A percentile compares a stretch with the other conserved stretches of the same genome.
phyloP scores from a whole-genome alignment of 495 filamentous ascomycete genomes.

The Peziza echinospora region DNA sequence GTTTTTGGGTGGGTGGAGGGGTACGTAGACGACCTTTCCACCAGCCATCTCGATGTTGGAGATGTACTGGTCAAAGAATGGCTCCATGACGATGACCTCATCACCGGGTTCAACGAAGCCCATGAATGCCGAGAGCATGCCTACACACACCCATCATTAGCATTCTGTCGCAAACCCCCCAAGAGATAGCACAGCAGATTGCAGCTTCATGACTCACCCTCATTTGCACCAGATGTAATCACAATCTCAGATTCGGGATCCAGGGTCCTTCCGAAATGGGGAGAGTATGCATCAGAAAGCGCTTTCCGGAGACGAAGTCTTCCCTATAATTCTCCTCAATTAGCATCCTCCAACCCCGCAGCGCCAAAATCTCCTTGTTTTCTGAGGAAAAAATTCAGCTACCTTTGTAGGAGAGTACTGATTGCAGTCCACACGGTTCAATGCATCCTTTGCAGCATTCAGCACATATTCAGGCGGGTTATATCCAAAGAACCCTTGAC shows the following conservation, averaged over 20 bases:
- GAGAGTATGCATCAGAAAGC: slow-evolving; percentile 71
- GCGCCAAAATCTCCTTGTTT: not conserved
- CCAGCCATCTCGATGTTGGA: slow-evolving; percentile 96
- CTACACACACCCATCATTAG: too few species aligned
- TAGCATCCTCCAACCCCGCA: slow-evolving; percentile 2
- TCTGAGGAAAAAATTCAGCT: slow-evolving; percentile 4
- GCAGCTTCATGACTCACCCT: too few species aligned
- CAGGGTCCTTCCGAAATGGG: slow-evolving; percentile 55
- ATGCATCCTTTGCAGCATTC: slow-evolving; percentile 68
- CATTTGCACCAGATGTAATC: slow-evolving; percentile 91
- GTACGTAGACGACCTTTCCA: slow-evolving; percentile 80
- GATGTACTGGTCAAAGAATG: slow-evolving; percentile 98
- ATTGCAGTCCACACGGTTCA: slow-evolving; percentile 91
- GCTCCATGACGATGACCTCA: slow-evolving; percentile 95
- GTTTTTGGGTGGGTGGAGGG: slow-evolving; percentile 72
- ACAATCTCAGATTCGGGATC: slow-evolving; percentile 81
- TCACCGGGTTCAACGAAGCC: slow-evolving; percentile 84
- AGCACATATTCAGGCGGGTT: slow-evolving; percentile 85
- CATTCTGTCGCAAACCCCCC: slow-evolving; percentile 3
- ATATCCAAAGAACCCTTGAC: slow-evolving; percentile 95
- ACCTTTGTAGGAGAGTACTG: slow-evolving; percentile 91
- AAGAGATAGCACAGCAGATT: slow-evolving; percentile 3
- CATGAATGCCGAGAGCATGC: slow-evolving; percentile 93
- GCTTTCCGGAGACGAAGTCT: slow-evolving; percentile 78
- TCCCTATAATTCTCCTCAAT: too few species aligned